Base-by-base conservation (phyloP, 2,329 filamentous ascomycete species). In the Penicillium hordei region DNA sequence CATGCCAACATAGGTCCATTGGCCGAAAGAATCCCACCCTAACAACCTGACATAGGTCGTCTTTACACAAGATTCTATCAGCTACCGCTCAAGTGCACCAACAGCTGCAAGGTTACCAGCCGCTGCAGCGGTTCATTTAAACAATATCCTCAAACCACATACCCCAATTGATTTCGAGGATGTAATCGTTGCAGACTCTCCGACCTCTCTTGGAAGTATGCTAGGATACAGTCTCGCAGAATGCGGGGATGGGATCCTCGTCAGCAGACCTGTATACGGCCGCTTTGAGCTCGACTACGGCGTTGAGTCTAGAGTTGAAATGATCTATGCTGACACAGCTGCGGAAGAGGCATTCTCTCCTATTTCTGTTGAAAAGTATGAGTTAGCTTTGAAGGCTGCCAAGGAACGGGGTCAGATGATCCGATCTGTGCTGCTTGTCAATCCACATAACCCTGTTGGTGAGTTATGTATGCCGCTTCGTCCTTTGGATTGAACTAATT, bases 201-300 rank as follows among this genome's bases (percentile, higher is more conserved):
- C 77, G 9, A 79, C 78, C 1, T 68, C 75, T 5, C 63, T 81
- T 2, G 74, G 73, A 21, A 76, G 79, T 36, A 73, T 79, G 67
- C 67, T 81, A 12, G 77, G 72, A 0, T 78, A 74, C 52, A 72
- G 68, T 12, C 59, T 83, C 1, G 76, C 72, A 9, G 77, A 79
- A 52, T 68, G 70, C 0, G 76, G 76, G 0, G 79, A 83, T 44
- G 79, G 74, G 1, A 75, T 83, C 21, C 62, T 84, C 12, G 67
- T 81, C 2, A 75, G 70, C 31, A 68, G 76, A 15, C 81, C 81
- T 0, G 72, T 77, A 7, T 84, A 83, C 56, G 76, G 77, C 19
- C 72, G 77, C 17, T 83, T 83, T 53, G 72, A 78, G 23, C 66
- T 76, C 1, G 82, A 84, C 62, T 79, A 83, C 44, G 76, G 76